These are phyloP conservation scores for Collybia mongolica DNA, from an alignment of 768 basidiomycete species.

Conservation along the genomic window DNA sequence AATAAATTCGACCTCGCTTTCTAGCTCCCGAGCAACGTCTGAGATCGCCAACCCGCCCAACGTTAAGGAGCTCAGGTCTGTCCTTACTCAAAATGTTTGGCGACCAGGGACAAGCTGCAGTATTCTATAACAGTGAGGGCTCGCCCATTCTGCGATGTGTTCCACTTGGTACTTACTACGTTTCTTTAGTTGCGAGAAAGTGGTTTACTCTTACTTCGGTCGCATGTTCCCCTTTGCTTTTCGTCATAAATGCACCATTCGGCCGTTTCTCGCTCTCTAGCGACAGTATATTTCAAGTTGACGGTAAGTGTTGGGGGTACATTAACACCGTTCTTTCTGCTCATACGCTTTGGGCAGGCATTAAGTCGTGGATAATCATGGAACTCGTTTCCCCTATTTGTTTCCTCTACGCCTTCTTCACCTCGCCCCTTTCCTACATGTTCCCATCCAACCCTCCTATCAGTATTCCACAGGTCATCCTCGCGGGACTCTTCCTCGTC, in stretches of 20 bases:
- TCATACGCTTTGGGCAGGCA: constrained; percentile 9
- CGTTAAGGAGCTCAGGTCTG: too few species aligned
- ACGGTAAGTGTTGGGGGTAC: neutral
- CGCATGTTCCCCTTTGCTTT: neutral
- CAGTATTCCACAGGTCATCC: constrained; percentile 42
- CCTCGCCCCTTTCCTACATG: constrained; percentile 45
- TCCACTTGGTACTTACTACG: too few species aligned
- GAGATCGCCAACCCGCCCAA: too few species aligned
- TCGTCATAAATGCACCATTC: constrained; percentile 8
- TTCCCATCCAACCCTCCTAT: constrained; percentile 26
- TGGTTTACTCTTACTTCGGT: constrained; percentile 8
- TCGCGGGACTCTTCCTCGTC: constrained; percentile 57
- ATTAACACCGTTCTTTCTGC: neutral
- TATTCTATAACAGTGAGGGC: neutral
- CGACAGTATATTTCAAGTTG: constrained; percentile 7
- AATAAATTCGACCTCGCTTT: too few species aligned
- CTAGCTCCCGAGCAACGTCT: too few species aligned
- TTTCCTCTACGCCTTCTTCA: constrained; percentile 50
- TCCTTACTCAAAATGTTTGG: too few species aligned
- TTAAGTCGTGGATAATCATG: constrained; percentile 75
- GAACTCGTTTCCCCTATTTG: constrained; percentile 61
- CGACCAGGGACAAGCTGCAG: too few species aligned
- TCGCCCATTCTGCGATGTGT: neutral
- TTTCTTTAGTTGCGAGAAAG: constrained; percentile 5
- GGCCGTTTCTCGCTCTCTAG: constrained; percentile 9